phyloP scores from a whole-genome alignment of 139 green algal genomes.

The Trebouxia sp. region DNA sequence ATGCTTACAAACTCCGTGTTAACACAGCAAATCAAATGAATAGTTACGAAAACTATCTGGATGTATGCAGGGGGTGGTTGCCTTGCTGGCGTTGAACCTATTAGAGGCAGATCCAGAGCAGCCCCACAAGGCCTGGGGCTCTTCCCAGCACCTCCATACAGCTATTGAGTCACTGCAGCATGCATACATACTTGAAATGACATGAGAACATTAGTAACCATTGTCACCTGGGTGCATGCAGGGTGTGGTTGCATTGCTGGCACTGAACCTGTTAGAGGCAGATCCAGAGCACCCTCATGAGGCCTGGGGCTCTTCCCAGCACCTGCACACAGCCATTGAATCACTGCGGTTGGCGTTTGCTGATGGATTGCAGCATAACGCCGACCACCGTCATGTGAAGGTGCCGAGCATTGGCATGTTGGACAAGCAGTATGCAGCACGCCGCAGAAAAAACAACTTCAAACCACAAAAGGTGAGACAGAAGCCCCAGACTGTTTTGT shows the following conservation, averaged over 20 bases:
- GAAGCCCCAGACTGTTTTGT: too few relatives aligned
- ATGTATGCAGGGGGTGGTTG: constrained; percentile 51
- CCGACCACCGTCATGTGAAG: constrained; percentile 43
- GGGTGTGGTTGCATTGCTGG: constrained; percentile 65
- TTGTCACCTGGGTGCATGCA: too few relatives aligned
- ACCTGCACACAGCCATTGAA: constrained; percentile 64
- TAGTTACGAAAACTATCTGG: too few relatives aligned
- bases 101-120: constrained; percentile 51
- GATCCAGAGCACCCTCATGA: constrained; percentile 17
- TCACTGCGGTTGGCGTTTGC: constrained; percentile 65
- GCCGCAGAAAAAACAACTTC: constrained; percentile 35
- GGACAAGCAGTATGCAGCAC: constrained; percentile 42
- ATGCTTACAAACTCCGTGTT: too few relatives aligned
- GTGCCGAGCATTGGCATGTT: constrained; percentile 43
- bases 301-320: constrained; percentile 38
- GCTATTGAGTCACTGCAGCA: constrained; percentile 63
- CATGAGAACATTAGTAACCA: too few relatives aligned
- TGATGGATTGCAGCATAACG: constrained; percentile 62
- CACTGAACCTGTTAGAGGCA: constrained; percentile 71
- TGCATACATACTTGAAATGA: too few relatives aligned
- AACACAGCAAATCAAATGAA: too few relatives aligned
- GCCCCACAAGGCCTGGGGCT: constrained; percentile 30
- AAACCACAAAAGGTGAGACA: constrained; percentile 21
- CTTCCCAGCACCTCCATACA: constrained; percentile 51
- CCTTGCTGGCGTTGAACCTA: constrained; percentile 70